Conservation (phyloP, 2,329 filamentous ascomycete species). For the Xylaria sp. region DNA sequence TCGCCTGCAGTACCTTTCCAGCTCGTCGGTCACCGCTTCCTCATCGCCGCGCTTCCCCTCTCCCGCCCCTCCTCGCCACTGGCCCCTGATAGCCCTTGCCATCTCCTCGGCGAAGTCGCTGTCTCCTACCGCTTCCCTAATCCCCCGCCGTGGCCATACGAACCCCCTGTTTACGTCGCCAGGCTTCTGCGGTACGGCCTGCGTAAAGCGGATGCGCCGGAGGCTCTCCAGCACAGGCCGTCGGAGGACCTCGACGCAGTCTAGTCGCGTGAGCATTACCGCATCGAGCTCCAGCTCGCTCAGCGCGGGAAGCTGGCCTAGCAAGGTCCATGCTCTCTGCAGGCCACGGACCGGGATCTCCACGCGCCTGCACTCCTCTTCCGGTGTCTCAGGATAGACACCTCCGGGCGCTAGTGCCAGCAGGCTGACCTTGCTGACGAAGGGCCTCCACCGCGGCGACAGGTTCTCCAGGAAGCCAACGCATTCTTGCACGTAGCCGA, state of each 20-base stretch:
- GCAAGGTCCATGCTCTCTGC: slow-evolving; percentile 3
- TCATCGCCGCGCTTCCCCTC: no score
- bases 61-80: slow-evolving; percentile 6
- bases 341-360: background rate
- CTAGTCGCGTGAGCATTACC: slow-evolving; percentile 4
- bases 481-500: slow-evolving; percentile 12
- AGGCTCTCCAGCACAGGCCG: slow-evolving; percentile 8
- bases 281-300: slow-evolving; percentile 20
- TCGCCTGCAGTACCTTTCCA: no score
- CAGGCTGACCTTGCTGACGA: slow-evolving; percentile 21
- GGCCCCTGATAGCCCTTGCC: slow-evolving; percentile 12
- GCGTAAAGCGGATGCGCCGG: slow-evolving; percentile 15
- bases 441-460: slow-evolving; percentile 3
- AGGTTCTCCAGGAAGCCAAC: slow-evolving; percentile 7
- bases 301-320: slow-evolving; percentile 7
- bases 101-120: slow-evolving; percentile 9
- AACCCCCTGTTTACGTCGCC: slow-evolving; percentile 1
- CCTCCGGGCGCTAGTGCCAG: slow-evolving; percentile 3
- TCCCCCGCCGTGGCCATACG: slow-evolving; percentile 15
- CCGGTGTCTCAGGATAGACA: background rate
- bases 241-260: slow-evolving; percentile 6
- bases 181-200: slow-evolving; percentile 1
- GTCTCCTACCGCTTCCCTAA: slow-evolving; percentile 6
- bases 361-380: background rate
- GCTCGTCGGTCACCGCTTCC: no score